A percentile compares a stretch with the other conserved stretches of the same genome.
These are phyloP conservation scores for Hypsizygus ulmarius DNA, from an alignment of 1,284 basidiomycete genomes.

Conservation along the genomic window DNA sequence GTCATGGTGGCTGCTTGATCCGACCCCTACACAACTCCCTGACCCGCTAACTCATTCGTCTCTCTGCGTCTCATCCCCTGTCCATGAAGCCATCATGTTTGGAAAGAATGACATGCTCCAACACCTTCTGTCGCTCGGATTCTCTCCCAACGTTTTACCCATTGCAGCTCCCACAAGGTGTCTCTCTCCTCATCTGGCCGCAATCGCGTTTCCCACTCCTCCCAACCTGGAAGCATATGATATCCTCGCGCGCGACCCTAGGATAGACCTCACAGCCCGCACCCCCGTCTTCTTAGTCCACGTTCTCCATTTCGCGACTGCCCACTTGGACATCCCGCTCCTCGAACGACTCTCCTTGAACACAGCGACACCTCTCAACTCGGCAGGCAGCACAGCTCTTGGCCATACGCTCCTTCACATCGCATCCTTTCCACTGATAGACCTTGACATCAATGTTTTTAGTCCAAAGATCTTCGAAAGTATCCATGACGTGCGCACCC, in stretches of 20 bases:
- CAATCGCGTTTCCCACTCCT: slow-evolving; percentile 1
- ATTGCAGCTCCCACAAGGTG: slow-evolving; percentile 2
- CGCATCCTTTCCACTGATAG: neutral
- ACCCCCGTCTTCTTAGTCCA: slow-evolving; percentile 3
- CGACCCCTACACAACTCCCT: neutral
- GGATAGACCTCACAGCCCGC: slow-evolving; percentile 1
- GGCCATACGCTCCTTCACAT: slow-evolving; percentile 2
- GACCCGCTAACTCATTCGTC: slow-evolving; percentile 3
- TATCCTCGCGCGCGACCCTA: neutral
- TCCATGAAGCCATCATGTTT: slow-evolving; percentile 2
- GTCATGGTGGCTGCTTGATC: neutral
- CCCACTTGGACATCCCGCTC: slow-evolving; percentile 1
- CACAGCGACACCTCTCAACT: neutral
- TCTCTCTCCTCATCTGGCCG: neutral
- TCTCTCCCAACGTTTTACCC: slow-evolving; percentile 1
- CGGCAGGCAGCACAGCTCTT: neutral
- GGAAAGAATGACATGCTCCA: slow-evolving; percentile 2
- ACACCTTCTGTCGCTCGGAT: slow-evolving; percentile 2
- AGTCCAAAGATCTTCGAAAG: slow-evolving; percentile 2
- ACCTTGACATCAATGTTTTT: neutral
- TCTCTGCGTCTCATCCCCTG: neutral
- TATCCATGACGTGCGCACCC: slow-evolving; percentile 3
- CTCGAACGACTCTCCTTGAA: neutral
- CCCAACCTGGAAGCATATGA: neutral
- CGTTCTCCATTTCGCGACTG: slow-evolving; percentile 3